Evolutionary conservation across 2,329 filamentous ascomycete species (phyloP).

Genomic region (Calycina marina): DNA sequence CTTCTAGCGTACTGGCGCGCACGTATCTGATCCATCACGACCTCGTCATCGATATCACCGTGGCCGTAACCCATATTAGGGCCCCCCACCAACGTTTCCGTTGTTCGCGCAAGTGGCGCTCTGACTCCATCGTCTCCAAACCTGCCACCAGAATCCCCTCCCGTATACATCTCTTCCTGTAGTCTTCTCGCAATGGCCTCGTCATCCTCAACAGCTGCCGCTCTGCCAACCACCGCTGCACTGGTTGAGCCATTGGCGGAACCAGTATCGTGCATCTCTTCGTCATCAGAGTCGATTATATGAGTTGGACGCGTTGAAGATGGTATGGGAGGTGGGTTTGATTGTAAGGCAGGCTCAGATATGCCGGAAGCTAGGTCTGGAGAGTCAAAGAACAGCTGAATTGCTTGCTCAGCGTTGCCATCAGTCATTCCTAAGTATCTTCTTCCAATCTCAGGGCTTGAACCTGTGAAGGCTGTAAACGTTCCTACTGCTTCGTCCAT

Average conservation of each 20-base stretch:
- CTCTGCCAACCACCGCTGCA: constrained; percentile 18
- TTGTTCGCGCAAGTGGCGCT: constrained; percentile 81
- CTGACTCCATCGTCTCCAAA: constrained; percentile 50
- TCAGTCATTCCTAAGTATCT: constrained; percentile 79
- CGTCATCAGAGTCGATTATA: constrained; percentile 65
- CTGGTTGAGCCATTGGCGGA: constrained; percentile 24
- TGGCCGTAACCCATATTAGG: constrained; percentile 31
- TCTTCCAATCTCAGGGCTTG: constrained; percentile 56
- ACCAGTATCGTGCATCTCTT: constrained; percentile 29
- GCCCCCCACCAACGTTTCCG: constrained; percentile 78
- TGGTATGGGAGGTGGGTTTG: constrained; percentile 16
- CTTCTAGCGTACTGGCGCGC: constrained; percentile 21
- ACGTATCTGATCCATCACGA: constrained; percentile 17
- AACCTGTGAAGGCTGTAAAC: constrained; percentile 72
- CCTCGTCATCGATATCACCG: constrained; percentile 27
- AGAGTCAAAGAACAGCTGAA: constrained; percentile 82
- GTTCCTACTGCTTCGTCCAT: constrained; percentile 51
- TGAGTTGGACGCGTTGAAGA: constrained; percentile 34
- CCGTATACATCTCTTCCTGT: constrained; percentile 80
- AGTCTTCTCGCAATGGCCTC: constrained; percentile 82
- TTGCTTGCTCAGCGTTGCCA: constrained; percentile 69
- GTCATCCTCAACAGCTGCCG: constrained; percentile 65
- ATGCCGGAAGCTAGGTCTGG: constrained; percentile 44
- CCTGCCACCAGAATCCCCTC: constrained; percentile 27
- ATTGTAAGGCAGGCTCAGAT: constrained; percentile 8